Conservation (phyloP, 305 asterid species). For the Solanum hybrid region DNA sequence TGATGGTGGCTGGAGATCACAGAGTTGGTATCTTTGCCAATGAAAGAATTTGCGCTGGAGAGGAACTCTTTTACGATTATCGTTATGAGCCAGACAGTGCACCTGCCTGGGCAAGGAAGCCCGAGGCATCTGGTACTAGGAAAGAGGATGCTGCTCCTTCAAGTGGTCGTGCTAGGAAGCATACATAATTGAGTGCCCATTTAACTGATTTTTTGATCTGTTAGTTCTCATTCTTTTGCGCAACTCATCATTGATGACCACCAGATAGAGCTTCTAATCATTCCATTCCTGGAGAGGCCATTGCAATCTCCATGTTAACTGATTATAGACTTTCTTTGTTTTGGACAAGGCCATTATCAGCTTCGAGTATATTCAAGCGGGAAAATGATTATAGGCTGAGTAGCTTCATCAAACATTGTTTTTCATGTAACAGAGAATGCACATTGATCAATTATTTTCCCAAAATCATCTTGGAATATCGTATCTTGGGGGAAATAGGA, state of each 20-base stretch:
- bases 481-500: background rate
- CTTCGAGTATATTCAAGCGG: background rate
- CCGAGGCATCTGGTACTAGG: constrained; percentile 65
- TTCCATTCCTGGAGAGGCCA: constrained; percentile 5
- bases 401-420: background rate
- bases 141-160: constrained; percentile 67
- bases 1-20: constrained; percentile 98
- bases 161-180: constrained; percentile 73
- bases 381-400: background rate
- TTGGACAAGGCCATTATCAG: background rate
- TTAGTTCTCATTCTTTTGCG: constrained; percentile 9
- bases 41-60: constrained; percentile 76
- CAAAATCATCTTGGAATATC: background rate
- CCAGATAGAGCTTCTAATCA: constrained; percentile 4
- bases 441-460: background rate
- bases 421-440: background rate
- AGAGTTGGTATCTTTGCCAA: constrained; percentile 96
- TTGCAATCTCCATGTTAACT: constrained; percentile 6
- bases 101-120: constrained; percentile 94
- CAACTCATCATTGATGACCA: constrained; percentile 3
- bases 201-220: constrained; percentile 9
- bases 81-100: constrained; percentile 81
- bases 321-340: background rate
- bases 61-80: constrained; percentile 88
- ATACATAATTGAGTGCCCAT: constrained; percentile 29